Evolutionary conservation across 2,329 filamentous ascomycete species (phyloP).

Genomic region (Diplodia sapinea): DNA sequence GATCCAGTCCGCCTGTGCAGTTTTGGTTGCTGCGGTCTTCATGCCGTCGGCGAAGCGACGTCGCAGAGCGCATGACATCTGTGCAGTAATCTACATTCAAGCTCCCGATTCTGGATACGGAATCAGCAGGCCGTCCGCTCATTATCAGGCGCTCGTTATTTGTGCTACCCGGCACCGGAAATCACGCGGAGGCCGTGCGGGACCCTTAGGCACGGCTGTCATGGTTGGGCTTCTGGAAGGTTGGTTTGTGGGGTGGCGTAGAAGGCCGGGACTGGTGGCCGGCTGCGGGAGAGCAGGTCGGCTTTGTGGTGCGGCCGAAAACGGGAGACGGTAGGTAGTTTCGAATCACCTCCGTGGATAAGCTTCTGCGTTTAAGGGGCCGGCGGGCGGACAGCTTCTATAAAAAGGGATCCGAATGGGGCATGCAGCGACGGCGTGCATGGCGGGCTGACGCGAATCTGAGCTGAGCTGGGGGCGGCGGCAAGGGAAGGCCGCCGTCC

Average conservation of each 20-base stretch:
- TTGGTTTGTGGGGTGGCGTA: neutral
- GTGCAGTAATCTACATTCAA: conserved; percentile 25
- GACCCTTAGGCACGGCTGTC: conserved; percentile 14
- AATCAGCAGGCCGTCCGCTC: conserved; percentile 17
- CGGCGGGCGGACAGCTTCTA: conserved; percentile 4
- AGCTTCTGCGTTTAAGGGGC: conserved; percentile 26
- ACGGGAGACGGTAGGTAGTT: conserved; percentile 11
- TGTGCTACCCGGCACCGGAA: conserved; percentile 11
- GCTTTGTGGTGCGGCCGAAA: conserved; percentile 24
- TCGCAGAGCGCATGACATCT: conserved; percentile 23
- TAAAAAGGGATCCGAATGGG: conserved; percentile 17
- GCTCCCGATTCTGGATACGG: conserved; percentile 25
- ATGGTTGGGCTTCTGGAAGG: conserved; percentile 9
- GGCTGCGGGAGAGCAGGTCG: neutral
- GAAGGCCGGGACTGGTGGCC: neutral
- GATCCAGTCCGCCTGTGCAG: conserved; percentile 13
- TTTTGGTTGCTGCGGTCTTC: conserved; percentile 15
- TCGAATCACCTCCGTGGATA: conserved; percentile 11
- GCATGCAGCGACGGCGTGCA: conserved; percentile 18
- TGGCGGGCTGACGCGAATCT: conserved; percentile 5
- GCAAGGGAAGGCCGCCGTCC: neutral
- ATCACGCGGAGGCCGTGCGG: conserved; percentile 13
- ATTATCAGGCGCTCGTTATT: conserved; percentile 25
- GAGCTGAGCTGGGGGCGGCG: conserved; percentile 13
- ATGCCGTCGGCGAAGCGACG: conserved; percentile 11